Evolutionary conservation across 176 grass and related monocot species (phyloP).

Genomic region (sorghum (Sorghum bicolor)): DNA sequence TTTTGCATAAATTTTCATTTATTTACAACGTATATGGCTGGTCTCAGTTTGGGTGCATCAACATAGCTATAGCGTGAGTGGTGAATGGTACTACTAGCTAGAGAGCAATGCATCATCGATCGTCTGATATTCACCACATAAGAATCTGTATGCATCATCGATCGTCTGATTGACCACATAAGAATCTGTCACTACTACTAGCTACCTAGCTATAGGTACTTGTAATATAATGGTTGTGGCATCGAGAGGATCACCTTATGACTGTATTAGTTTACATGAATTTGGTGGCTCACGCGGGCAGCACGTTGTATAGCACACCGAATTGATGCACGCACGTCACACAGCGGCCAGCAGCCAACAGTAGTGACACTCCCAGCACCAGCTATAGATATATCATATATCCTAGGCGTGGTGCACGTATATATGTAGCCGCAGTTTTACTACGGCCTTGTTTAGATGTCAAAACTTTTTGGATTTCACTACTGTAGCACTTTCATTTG

Average conservation of each 20-base stretch:
- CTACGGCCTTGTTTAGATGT: too few relatives aligned
- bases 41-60: not conserved
- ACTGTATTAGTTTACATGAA: not conserved
- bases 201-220: not conserved
- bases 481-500: too few relatives aligned
- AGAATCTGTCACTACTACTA: not conserved
- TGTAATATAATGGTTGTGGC: not conserved
- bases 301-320: not conserved
- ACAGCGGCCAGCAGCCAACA: not conserved
- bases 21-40: not conserved
- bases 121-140: not conserved
- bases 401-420: not conserved
- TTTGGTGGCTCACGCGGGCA: not conserved
- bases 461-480: too few relatives aligned
- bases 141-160: not conserved
- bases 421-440: not conserved
- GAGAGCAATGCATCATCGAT: not conserved
- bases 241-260: not conserved
- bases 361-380: not conserved
- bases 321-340: constrained; percentile 11
- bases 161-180: not conserved
- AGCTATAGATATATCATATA: not conserved
- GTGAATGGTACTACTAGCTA: not conserved
- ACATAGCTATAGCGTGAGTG: not conserved
- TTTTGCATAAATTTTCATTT: not conserved